Evolutionary conservation across 345 rosid species (phyloP).

Genomic region (Trapa incisa): DNA sequence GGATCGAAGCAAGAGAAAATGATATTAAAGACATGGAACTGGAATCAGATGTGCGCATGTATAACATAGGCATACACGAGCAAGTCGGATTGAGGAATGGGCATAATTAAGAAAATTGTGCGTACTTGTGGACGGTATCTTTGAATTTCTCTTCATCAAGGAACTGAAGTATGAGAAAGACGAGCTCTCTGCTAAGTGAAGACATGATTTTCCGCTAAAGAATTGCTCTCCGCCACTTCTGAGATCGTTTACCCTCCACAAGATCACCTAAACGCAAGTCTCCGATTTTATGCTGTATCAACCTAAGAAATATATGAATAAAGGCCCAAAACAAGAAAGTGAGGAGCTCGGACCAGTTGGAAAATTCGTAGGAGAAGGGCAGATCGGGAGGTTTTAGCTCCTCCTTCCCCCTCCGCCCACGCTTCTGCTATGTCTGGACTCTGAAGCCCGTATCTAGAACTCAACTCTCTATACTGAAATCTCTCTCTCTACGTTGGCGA

Average conservation of each 20-base stretch:
- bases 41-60: background rate
- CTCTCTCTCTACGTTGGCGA: background rate
- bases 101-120: background rate
- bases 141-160: slow-evolving; percentile 80
- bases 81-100: no score
- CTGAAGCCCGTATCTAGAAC: background rate
- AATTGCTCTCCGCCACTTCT: background rate
- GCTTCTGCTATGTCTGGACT: background rate
- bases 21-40: background rate
- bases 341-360: background rate
- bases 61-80: background rate
- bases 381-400: slow-evolving; percentile 3
- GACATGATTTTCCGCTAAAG: slow-evolving; percentile 31
- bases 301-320: background rate
- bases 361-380: background rate
- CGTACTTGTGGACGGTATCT: slow-evolving; percentile 65
- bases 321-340: background rate
- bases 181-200: slow-evolving; percentile 73
- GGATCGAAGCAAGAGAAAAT: background rate
- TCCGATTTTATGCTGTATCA: background rate
- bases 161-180: slow-evolving; percentile 80
- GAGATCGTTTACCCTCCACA: slow-evolving; percentile 6
- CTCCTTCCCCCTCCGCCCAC: background rate
- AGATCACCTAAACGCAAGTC: background rate
- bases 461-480: background rate